Percentiles rank a stretch among this genome's conserved stretches.
These are phyloP conservation scores for Onygenales sp. DNA, from an alignment of 2,329 filamentous ascomycete species.

Conservation along the genomic window DNA sequence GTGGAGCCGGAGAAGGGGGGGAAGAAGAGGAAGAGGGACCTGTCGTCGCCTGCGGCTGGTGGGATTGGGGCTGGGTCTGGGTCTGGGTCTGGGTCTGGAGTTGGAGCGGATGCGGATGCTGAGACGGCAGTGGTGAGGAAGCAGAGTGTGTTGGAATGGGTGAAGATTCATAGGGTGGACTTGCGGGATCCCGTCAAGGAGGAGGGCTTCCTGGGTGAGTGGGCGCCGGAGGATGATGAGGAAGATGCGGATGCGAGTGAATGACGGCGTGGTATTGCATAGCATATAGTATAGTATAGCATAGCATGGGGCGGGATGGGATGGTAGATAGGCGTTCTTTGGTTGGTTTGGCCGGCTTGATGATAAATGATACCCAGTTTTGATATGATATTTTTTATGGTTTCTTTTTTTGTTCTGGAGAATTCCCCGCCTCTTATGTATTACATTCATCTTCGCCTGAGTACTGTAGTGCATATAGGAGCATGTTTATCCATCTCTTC, in stretches of 20 bases:
- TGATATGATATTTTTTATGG: background rate
- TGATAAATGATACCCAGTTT: conserved; percentile 1
- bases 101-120: conserved; percentile 14
- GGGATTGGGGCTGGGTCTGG: background rate
- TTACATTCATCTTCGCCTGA: too few species aligned
- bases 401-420: background rate
- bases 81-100: conserved; percentile 7
- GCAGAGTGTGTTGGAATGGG: conserved; percentile 56
- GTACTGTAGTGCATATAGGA: background rate
- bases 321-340: conserved; percentile 6
- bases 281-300: background rate
- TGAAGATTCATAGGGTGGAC: conserved; percentile 51
- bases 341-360: background rate
- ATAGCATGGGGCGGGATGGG: background rate
- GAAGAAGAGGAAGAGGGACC: conserved; percentile 44
- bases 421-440: too few species aligned
- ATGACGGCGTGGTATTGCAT: background rate
- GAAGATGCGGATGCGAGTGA: conserved; percentile 15
- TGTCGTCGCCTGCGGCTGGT: background rate
- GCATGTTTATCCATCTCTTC: background rate
- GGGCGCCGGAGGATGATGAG: conserved; percentile 40
- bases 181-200: conserved; percentile 61
- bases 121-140: conserved; percentile 42
- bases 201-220: conserved; percentile 63
- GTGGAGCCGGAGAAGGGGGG: conserved; percentile 42